phyloP scores from a whole-genome alignment of 441 rosid genomes.

The Gossypium trilobum region DNA sequence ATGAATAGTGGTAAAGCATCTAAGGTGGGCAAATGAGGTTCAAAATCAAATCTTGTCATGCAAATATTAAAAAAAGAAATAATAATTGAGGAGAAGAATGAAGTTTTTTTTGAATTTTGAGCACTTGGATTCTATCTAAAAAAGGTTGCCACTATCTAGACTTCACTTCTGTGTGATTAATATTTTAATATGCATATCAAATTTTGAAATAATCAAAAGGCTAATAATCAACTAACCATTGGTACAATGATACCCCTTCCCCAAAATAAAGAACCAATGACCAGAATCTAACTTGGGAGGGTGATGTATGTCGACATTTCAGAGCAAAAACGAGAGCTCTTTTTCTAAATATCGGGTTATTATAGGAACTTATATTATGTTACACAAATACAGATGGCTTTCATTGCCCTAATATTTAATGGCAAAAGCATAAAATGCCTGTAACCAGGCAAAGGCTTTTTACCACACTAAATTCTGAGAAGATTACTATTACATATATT shows the following conservation, averaged over 20 bases:
- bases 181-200: no score
- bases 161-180: no score
- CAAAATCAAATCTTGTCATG: no score
- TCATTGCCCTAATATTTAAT: neutral
- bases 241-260: no score
- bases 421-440: slow-evolving; percentile 8
- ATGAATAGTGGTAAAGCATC: no score
- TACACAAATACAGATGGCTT: slow-evolving; percentile 12
- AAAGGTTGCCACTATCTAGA: neutral
- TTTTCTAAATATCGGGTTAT: neutral
- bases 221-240: no score
- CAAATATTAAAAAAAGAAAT: no score
- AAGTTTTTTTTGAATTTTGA: neutral
- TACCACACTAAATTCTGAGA: neutral
- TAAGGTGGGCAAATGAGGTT: no score
- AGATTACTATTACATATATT: neutral
- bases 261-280: no score
- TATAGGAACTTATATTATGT: slow-evolving; percentile 13
- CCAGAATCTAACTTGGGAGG: no score
- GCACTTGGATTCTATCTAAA: neutral
- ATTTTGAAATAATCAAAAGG: no score
- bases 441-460: slow-evolving; percentile 1
- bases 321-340: neutral
- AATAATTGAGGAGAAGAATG: neutral
- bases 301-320: neutral